A percentile compares a stretch with the other conserved stretches of the same genome.
These are phyloP conservation scores for Candida quercuum DNA, from an alignment of 805 yeast genomes.

Conservation along the genomic window DNA sequence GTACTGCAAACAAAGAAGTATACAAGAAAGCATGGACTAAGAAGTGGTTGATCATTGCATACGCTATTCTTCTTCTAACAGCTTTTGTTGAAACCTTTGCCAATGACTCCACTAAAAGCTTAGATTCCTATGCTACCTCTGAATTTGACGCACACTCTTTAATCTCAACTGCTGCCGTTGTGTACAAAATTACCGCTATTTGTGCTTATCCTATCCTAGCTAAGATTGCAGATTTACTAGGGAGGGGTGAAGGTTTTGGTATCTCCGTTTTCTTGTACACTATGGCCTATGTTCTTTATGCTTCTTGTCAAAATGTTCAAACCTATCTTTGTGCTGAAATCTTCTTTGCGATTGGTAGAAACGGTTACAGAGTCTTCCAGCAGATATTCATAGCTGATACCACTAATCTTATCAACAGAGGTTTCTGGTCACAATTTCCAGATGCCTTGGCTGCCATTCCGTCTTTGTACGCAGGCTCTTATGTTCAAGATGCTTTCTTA, in stretches of 20 bases:
- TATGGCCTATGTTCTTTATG: constrained; percentile 29
- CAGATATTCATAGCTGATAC: constrained; percentile 35
- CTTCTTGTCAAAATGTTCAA: constrained; percentile 27
- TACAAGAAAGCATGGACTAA: constrained; percentile 12
- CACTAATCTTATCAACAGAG: constrained; percentile 33
- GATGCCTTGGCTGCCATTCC: constrained; percentile 27
- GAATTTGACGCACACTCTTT: constrained; percentile 32
- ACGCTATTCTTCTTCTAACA: constrained; percentile 21
- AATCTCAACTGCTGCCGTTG: constrained; percentile 32
- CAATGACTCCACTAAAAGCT: constrained; percentile 19
- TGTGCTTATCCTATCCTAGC: constrained; percentile 33
- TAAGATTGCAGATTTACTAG: constrained; percentile 32
- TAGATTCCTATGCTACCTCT: constrained; percentile 30
- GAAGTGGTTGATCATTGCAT: constrained; percentile 20
- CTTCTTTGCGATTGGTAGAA: constrained; percentile 32
- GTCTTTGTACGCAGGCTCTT: constrained; percentile 23
- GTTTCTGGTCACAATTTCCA: constrained; percentile 32
- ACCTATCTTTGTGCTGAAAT: constrained; percentile 30
- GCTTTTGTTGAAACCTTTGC: constrained; percentile 28
- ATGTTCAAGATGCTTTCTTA: constrained; percentile 25
- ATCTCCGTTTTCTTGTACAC: constrained; percentile 26
- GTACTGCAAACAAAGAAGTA: neutral
- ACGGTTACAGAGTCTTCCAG: constrained; percentile 31
- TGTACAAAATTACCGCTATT: constrained; percentile 32
- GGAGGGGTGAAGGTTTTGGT: constrained; percentile 33